phyloP scores from a whole-genome alignment of 495 filamentous ascomycete genomes.

The Talaromyces adpressus region DNA sequence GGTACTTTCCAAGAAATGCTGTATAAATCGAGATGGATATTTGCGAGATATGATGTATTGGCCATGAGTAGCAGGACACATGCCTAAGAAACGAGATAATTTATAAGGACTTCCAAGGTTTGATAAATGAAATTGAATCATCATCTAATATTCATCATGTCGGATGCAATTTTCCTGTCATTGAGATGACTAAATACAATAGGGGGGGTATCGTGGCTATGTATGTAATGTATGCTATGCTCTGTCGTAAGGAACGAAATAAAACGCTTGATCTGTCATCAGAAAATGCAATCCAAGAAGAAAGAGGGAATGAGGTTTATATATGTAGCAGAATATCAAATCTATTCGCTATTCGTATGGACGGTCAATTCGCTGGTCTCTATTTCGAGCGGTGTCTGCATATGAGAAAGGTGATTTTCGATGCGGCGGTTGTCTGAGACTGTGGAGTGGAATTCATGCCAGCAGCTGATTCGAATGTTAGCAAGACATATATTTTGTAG shows the following conservation, averaged over 20 bases:
- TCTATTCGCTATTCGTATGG: slow-evolving; percentile 4
- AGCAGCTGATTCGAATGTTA: slow-evolving; percentile 43
- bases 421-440: slow-evolving; percentile 35
- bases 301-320: background rate
- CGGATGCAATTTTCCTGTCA: background rate
- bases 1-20: too few species aligned
- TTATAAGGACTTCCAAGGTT: background rate
- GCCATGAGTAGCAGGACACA: too few species aligned
- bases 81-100: too few species aligned
- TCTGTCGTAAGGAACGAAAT: background rate
- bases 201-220: background rate
- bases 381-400: slow-evolving; percentile 14
- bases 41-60: too few species aligned
- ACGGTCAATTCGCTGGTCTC: slow-evolving; percentile 20
- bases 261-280: background rate
- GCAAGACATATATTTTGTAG: slow-evolving; percentile 8
- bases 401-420: slow-evolving; percentile 22
- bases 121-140: background rate
- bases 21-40: too few species aligned
- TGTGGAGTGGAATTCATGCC: slow-evolving; percentile 62
- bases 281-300: background rate
- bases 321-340: background rate
- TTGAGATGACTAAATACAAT: background rate
- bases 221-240: background rate
- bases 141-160: background rate